These are phyloP conservation scores for Rosa rugosa DNA, from an alignment of 306 rosid genomes.

Conservation along the genomic window DNA sequence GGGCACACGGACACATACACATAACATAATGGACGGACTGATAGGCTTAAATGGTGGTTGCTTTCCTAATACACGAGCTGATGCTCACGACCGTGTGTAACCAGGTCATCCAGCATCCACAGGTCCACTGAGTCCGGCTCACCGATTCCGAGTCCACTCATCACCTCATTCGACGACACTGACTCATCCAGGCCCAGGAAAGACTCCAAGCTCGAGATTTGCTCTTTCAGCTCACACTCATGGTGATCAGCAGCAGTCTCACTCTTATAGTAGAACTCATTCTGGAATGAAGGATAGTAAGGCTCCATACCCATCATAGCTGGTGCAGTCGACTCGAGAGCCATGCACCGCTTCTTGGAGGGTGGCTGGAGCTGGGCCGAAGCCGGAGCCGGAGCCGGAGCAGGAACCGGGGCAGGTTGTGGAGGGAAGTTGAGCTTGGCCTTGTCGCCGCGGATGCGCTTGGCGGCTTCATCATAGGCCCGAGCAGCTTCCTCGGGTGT, in stretches of 20 bases:
- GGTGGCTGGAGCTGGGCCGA: not conserved
- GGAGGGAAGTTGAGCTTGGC: constrained; percentile 84
- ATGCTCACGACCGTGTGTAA: constrained; percentile 17
- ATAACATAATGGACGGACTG: not conserved
- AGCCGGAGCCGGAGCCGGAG: not conserved
- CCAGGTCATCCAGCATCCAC: constrained; percentile 70
- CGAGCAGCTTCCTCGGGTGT: constrained; percentile 85
- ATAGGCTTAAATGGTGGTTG: not conserved
- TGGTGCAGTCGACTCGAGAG: not conserved
- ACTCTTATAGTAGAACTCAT: not conserved
- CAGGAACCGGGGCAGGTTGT: not conserved
- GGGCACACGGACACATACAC: not conserved
- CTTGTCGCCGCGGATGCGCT: constrained; percentile 80
- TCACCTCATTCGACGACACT: not conserved
- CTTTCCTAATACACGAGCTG: constrained; percentile 9
- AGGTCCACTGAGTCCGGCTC: constrained; percentile 31
- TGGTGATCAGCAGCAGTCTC: not conserved
- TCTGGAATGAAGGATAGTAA: not conserved
- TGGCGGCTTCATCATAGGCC: constrained; percentile 86
- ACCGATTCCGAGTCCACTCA: constrained; percentile 12
- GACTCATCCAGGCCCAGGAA: constrained; percentile 57
- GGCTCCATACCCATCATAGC: not conserved
- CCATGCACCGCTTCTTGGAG: constrained; percentile 45
- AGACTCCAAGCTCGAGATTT: constrained; percentile 60
- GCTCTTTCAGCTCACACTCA: constrained; percentile 42